These are phyloP conservation scores for Sarcocystis neurona DNA, from an alignment of 169 alveolate genomes.

Conservation along the genomic window DNA sequence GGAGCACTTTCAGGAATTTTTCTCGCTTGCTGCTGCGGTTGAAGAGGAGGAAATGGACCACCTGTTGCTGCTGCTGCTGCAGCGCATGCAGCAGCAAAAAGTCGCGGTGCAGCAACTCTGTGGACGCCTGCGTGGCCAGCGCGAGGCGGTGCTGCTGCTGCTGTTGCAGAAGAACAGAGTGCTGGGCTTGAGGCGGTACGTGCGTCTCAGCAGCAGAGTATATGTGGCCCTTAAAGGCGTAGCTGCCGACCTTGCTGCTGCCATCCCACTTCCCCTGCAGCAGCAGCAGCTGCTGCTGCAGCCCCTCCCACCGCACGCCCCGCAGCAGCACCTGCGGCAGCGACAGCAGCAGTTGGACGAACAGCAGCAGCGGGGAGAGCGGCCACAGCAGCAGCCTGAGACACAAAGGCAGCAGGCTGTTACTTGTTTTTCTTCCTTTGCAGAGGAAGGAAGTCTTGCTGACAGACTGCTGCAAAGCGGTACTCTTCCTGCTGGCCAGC, in stretches of 20 bases:
- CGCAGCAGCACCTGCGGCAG: background rate
- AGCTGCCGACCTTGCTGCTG: background rate
- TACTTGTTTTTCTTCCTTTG: too few species aligned
- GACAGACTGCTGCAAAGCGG: too few species aligned
- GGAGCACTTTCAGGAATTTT: background rate
- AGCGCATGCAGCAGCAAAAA: background rate
- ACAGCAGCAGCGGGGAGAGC: background rate
- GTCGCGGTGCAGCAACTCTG: background rate
- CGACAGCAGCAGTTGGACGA: background rate
- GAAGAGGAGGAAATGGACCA: slow-evolving; percentile 20
- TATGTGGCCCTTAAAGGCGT: background rate
- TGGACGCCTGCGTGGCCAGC: background rate
- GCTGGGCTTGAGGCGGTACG: background rate
- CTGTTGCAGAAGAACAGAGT: background rate
- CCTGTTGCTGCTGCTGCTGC: background rate
- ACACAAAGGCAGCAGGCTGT: too few species aligned
- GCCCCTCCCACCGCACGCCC: background rate
- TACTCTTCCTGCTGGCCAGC: too few species aligned
- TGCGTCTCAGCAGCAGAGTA: background rate
- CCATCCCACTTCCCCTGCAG: background rate
- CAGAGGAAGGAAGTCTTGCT: too few species aligned
- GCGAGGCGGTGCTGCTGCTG: background rate
- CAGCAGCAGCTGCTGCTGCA: background rate
- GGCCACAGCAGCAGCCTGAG: background rate
- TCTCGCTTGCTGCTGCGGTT: background rate